phyloP scores from a whole-genome alignment of 805 yeast genomes.

The Wickerhamomyces bovis region DNA sequence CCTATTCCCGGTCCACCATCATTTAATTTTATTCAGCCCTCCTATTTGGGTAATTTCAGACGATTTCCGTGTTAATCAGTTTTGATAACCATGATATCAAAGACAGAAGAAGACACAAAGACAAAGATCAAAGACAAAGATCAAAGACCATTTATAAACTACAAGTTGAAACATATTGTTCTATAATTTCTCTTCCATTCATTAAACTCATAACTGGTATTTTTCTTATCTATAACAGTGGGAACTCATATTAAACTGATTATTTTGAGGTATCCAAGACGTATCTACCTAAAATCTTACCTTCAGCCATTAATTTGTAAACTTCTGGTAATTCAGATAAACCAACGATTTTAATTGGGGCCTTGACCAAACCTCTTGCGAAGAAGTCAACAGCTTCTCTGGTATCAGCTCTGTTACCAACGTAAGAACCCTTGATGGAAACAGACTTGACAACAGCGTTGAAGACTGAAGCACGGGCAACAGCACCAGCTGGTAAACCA shows the following conservation, averaged over 20 bases:
- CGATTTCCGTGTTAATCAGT: too few species aligned
- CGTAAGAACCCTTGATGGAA: constrained; percentile 34
- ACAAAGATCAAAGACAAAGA: too few species aligned
- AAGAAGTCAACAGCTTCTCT: constrained; percentile 68
- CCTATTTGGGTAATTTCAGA: too few species aligned
- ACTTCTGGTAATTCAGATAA: constrained; percentile 46
- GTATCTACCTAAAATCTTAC: constrained; percentile 64
- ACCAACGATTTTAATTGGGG: constrained; percentile 56
- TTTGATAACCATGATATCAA: too few species aligned
- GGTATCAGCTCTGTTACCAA: constrained; percentile 31
- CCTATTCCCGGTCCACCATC: too few species aligned
- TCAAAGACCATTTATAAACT: not conserved
- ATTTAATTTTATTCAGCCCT: too few species aligned
- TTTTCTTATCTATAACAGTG: not conserved
- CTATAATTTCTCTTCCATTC: not conserved
- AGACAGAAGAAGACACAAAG: too few species aligned
- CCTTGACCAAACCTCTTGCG: constrained; percentile 53
- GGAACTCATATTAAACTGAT: not conserved
- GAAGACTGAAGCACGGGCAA: constrained; percentile 40
- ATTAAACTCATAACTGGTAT: not conserved
- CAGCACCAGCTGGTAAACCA: constrained; percentile 52
- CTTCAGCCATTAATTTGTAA: constrained; percentile 49
- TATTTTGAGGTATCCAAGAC: constrained; percentile 72
- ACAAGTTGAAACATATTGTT: not conserved
- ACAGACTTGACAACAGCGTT: constrained; percentile 44